Evolutionary conservation across 169 alveolate genomes (phyloP).

Genomic region (Theileria sp.): DNA sequence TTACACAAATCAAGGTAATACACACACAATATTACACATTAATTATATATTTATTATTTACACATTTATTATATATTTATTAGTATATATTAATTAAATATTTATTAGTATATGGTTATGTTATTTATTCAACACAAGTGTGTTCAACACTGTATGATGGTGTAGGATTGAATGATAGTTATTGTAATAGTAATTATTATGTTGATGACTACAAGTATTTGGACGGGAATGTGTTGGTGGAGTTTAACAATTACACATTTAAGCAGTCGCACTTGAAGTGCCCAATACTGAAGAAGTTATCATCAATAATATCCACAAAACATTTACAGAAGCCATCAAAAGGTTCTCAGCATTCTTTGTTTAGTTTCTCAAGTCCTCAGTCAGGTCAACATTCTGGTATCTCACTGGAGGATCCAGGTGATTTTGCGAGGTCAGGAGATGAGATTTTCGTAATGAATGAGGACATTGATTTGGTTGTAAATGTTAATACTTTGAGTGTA

Average conservation of each 20-base stretch:
- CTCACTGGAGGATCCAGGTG: background rate
- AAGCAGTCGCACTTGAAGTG: constrained; percentile 3
- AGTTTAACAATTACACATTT: constrained; percentile 9
- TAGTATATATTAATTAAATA: too few relatives aligned
- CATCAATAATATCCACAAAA: constrained; percentile 2
- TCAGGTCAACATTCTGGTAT: background rate
- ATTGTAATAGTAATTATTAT: constrained; percentile 10
- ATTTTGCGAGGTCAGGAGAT: background rate
- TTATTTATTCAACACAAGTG: background rate
- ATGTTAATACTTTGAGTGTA: constrained; percentile 12
- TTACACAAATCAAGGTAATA: background rate
- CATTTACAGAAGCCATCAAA: background rate
- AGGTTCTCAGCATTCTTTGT: background rate
- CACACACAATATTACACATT: background rate
- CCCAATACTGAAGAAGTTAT: constrained; percentile 4
- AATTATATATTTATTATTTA: too few relatives aligned
- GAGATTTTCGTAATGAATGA: background rate
- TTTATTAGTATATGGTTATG: too few relatives aligned
- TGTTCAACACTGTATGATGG: background rate
- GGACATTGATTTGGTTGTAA: background rate
- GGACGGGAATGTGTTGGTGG: constrained; percentile 18
- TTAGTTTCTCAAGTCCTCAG: background rate
- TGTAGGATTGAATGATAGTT: constrained; percentile 4
- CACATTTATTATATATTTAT: too few relatives aligned
- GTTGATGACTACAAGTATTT: constrained; percentile 17